Evolutionary conservation across 345 rosid species (phyloP).

Genomic region (Isatis tinctoria): DNA sequence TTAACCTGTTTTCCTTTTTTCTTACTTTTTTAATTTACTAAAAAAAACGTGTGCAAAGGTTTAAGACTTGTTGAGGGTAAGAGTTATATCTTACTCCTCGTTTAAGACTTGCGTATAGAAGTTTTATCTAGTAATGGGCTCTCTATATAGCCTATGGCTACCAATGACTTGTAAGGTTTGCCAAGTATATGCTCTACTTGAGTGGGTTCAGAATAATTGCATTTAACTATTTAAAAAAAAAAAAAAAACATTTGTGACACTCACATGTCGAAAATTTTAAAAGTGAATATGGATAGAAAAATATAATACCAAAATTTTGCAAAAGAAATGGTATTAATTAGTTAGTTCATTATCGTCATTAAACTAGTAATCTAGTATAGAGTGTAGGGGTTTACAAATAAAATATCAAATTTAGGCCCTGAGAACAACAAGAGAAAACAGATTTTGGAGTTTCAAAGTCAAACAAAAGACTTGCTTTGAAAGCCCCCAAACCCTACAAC

Average conservation of each 20-base stretch:
- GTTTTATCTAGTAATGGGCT: not conserved
- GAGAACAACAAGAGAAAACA: not conserved
- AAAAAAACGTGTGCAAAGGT: not conserved
- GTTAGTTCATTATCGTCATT: not conserved
- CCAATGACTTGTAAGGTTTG: not conserved
- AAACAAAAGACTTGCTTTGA: not conserved
- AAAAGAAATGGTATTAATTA: not conserved
- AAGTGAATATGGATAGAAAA: not conserved
- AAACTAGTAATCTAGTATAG: not conserved
- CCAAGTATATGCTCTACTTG: not conserved
- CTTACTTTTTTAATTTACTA: not conserved
- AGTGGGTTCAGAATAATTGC: not conserved
- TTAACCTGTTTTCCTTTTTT: not conserved
- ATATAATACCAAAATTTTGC: not conserved
- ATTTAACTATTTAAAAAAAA: not conserved
- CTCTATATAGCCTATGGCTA: not conserved
- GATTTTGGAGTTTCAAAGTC: not conserved
- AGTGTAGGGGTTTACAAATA: not conserved
- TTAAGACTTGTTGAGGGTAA: not conserved
- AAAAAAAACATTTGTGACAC: not conserved
- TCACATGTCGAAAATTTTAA: not conserved
- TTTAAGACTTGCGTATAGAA: not conserved
- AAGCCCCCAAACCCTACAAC: not conserved
- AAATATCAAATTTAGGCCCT: not conserved
- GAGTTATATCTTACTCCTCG: not conserved